Percentiles rank a stretch among this genome's conserved stretches.
Conservation (phyloP, 495 filamentous ascomycete species). For the Astrothelium macrocarpum region DNA sequence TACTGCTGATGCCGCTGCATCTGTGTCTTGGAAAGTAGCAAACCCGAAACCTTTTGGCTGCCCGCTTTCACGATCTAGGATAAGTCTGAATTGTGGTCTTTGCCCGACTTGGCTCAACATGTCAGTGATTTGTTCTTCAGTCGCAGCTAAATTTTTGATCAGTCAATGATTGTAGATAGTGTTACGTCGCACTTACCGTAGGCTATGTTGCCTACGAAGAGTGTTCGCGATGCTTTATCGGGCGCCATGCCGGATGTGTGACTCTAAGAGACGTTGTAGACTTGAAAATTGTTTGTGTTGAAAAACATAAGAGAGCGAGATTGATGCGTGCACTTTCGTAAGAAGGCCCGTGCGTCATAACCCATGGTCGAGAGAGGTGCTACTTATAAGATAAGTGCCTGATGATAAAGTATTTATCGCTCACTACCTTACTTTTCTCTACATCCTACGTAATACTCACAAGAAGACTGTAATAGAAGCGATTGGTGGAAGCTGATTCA, state of each 20-base stretch:
- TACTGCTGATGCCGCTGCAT: slow-evolving; percentile 87
- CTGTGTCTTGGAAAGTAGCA: slow-evolving; percentile 80
- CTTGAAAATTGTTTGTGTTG: no score
- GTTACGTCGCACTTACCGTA: slow-evolving; percentile 42
- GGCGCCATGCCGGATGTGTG: slow-evolving; percentile 41
- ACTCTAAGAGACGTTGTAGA: no score
- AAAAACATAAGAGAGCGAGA: no score
- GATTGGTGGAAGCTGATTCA: no score
- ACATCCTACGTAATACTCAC: no score
- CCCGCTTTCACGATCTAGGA: slow-evolving; percentile 92
- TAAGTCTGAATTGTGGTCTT: slow-evolving; percentile 85
- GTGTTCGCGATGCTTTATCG: slow-evolving; percentile 48
- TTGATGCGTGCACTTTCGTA: no score
- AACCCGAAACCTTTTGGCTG: slow-evolving; percentile 95
- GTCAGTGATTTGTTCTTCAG: slow-evolving; percentile 88
- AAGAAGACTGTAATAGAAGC: no score
- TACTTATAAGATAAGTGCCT: no score
- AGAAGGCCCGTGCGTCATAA: no score
- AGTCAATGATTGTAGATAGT: slow-evolving; percentile 13
- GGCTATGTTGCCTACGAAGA: slow-evolving; percentile 81
- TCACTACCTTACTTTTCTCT: no score
- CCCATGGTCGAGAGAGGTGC: no score
- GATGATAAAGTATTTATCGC: no score
- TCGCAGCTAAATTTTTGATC: slow-evolving; percentile 51
- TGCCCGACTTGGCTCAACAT: slow-evolving; percentile 81